Conservation (phyloP, 495 filamentous ascomycete genomes). For the Penicillium antarcticum region DNA sequence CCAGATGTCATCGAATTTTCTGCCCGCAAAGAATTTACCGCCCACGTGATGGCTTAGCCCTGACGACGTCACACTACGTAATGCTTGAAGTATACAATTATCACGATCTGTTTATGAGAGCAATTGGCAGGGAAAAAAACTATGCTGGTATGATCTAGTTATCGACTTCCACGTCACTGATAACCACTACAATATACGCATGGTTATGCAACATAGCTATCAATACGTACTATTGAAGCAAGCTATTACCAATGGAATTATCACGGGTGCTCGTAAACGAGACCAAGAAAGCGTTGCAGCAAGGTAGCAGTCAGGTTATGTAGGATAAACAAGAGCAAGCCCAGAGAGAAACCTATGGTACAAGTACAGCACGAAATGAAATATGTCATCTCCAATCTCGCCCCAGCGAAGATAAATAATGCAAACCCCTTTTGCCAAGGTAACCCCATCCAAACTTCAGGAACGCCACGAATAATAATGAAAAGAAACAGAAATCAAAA, state of each 20-base stretch:
- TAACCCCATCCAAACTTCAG: conserved; percentile 2
- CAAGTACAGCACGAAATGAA: conserved; percentile 7
- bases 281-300: background rate
- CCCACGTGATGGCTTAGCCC: conserved; percentile 26
- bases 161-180: too few relatives aligned
- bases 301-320: background rate
- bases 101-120: too few relatives aligned
- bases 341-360: conserved; percentile 3
- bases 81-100: too few relatives aligned
- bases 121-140: too few relatives aligned
- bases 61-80: conserved; percentile 14
- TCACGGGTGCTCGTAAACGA: background rate
- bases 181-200: too few relatives aligned
- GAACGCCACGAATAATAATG: conserved; percentile 11
- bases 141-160: too few relatives aligned
- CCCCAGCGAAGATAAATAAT: conserved; percentile 5
- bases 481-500: conserved; percentile 1
- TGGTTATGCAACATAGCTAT: too few relatives aligned
- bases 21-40: conserved; percentile 19
- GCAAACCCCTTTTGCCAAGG: background rate
- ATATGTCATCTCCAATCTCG: background rate
- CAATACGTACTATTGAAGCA: too few relatives aligned
- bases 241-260: too few relatives aligned
- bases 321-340: background rate
- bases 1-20: conserved; percentile 25